Conservation (phyloP, 495 filamentous ascomycete species). For the Aspergillus hancockii region DNA sequence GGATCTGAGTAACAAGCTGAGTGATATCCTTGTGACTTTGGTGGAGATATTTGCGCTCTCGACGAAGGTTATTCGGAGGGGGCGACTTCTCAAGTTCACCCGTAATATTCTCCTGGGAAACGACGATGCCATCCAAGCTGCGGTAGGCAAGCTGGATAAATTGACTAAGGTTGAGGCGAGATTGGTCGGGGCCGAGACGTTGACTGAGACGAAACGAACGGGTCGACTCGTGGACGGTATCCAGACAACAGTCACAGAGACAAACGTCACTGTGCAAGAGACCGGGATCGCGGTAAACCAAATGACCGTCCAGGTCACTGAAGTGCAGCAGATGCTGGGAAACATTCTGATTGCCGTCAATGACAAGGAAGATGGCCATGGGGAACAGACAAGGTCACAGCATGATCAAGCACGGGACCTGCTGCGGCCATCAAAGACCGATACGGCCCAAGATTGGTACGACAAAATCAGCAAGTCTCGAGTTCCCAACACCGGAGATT, state of each 20-base stretch:
- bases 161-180: slow-evolving; percentile 26
- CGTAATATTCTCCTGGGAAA: slow-evolving; percentile 27
- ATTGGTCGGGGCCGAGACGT: slow-evolving; percentile 34
- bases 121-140: slow-evolving; percentile 27
- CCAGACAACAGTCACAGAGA: slow-evolving; percentile 6
- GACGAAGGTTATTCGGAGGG: slow-evolving; percentile 27
- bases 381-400: slow-evolving; percentile 6
- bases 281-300: slow-evolving; percentile 16
- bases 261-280: slow-evolving; percentile 9
- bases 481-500: slow-evolving; percentile 34
- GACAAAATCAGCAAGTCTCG: slow-evolving; percentile 27
- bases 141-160: slow-evolving; percentile 25
- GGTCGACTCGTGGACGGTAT: slow-evolving; percentile 17
- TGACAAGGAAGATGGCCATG: not conserved
- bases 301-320: slow-evolving; percentile 17
- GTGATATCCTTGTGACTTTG: slow-evolving; percentile 31
- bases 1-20: slow-evolving; percentile 25
- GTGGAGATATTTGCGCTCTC: slow-evolving; percentile 38
- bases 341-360: not conserved
- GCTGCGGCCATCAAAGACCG: slow-evolving; percentile 14
- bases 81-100: slow-evolving; percentile 27
- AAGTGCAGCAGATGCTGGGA: slow-evolving; percentile 17
- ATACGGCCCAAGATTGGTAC: slow-evolving; percentile 24
- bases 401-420: slow-evolving; percentile 10
- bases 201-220: slow-evolving; percentile 23